Conservation (phyloP, 1,284 basidiomycete genomes). For the Trametes pubescens region DNA sequence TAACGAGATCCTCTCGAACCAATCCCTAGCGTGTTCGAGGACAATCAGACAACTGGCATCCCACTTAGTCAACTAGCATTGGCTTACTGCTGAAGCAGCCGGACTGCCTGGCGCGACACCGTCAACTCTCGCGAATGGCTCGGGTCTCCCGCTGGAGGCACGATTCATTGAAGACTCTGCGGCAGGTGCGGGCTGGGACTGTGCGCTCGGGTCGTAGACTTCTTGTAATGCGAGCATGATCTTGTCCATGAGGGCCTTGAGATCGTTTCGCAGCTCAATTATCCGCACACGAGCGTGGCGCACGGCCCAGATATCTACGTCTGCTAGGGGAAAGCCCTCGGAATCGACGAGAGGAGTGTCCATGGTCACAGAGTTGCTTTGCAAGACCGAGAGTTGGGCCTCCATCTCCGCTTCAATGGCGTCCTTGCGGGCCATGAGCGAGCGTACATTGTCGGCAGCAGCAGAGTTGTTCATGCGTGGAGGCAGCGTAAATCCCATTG, state of each 20-base stretch:
- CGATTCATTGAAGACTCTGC: background rate
- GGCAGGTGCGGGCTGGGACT: conserved; percentile 32
- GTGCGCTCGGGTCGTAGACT: conserved; percentile 63
- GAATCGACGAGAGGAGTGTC: conserved; percentile 79
- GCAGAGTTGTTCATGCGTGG: conserved; percentile 49
- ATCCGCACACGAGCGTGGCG: conserved; percentile 77
- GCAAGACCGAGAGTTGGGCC: conserved; percentile 66
- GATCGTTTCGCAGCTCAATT: conserved; percentile 82
- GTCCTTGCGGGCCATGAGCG: conserved; percentile 69
- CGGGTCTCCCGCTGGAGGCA: conserved; percentile 25
- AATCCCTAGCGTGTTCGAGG: conserved; percentile 60
- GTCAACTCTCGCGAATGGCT: conserved; percentile 82
- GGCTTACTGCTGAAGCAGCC: conserved; percentile 77
- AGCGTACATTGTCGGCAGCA: conserved; percentile 57
- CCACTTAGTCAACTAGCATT: background rate
- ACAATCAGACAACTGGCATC: too few species aligned
- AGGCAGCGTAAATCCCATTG: conserved; percentile 58
- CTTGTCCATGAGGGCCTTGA: conserved; percentile 67
- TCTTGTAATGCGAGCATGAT: conserved; percentile 73
- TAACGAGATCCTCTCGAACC: conserved; percentile 71
- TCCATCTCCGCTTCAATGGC: conserved; percentile 71
- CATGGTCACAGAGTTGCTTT: conserved; percentile 65
- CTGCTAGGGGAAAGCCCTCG: conserved; percentile 87
- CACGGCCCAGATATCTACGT: conserved; percentile 86
- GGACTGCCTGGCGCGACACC: conserved; percentile 81